Evolutionary conservation across 768 basidiomycete genomes (phyloP).

Genomic region (Lentinus brumalis): DNA sequence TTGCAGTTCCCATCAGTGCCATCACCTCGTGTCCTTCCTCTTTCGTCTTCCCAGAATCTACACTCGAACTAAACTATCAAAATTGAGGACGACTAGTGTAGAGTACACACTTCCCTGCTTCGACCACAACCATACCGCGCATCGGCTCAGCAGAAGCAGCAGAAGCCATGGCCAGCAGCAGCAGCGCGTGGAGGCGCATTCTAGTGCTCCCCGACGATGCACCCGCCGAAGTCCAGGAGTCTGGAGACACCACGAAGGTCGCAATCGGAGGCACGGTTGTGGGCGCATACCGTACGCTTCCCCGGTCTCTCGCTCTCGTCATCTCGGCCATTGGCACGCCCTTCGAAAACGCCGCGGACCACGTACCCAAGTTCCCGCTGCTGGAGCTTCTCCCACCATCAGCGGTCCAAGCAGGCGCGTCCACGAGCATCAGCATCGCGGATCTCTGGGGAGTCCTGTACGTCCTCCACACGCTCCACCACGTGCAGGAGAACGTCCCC

Average conservation of each 20-base stretch:
- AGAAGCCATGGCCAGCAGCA: not conserved
- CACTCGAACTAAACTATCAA: too few relatives aligned
- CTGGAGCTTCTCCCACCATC: constrained; percentile 18
- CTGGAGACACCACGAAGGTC: constrained; percentile 9
- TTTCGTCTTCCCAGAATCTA: too few relatives aligned
- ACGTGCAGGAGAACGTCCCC: constrained; percentile 45
- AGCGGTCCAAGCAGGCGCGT: constrained; percentile 1
- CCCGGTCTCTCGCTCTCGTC: constrained; percentile 17
- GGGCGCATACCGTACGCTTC: constrained; percentile 18
- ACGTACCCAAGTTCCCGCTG: constrained; percentile 19
- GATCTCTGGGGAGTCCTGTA: constrained; percentile 46
- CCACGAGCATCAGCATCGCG: constrained; percentile 24
- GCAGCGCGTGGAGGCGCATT: constrained; percentile 4
- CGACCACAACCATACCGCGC: too few relatives aligned
- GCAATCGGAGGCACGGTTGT: constrained; percentile 16
- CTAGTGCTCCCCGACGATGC: constrained; percentile 18
- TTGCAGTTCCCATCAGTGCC: too few relatives aligned
- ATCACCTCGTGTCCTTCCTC: too few relatives aligned
- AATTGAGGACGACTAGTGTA: too few relatives aligned
- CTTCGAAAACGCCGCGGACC: constrained; percentile 15
- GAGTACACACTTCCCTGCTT: too few relatives aligned
- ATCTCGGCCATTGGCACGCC: constrained; percentile 20
- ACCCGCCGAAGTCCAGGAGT: constrained; percentile 4
- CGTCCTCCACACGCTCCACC: constrained; percentile 42
- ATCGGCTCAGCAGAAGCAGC: not conserved